phyloP scores from a whole-genome alignment of 306 rosid genomes.

The Corylus americana region DNA sequence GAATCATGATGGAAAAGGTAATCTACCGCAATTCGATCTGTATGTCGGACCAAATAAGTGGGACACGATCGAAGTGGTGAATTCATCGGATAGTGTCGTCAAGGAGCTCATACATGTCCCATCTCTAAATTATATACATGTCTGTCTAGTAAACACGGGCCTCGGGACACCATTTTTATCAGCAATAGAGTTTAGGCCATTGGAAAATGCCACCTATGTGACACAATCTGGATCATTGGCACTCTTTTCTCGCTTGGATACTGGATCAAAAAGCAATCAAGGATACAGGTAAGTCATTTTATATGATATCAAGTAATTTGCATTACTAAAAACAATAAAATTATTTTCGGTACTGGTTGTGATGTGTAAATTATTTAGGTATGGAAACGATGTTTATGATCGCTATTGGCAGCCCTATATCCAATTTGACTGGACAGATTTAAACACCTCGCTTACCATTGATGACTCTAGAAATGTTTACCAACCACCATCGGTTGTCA shows the following conservation, averaged over 20 bases:
- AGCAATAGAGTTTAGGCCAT: conserved; percentile 46
- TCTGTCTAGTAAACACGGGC: conserved; percentile 46
- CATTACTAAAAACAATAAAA: too few species aligned
- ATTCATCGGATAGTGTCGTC: not conserved
- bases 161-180: conserved; percentile 60
- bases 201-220: conserved; percentile 25
- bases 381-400: conserved; percentile 39
- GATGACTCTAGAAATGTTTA: too few species aligned
- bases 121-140: conserved; percentile 28
- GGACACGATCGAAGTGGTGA: conserved; percentile 28
- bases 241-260: not conserved
- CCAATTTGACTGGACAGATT: too few species aligned
- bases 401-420: conserved; percentile 30
- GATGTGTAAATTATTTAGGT: conserved; percentile 30
- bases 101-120: conserved; percentile 43
- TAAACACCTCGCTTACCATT: conserved; percentile 11
- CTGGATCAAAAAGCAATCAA: conserved; percentile 17
- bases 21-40: conserved; percentile 46
- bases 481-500: conserved; percentile 27
- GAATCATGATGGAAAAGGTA: conserved; percentile 40
- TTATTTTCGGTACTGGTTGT: too few species aligned
- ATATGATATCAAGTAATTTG: too few species aligned
- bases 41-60: conserved; percentile 44
- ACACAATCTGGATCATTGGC: conserved; percentile 17
- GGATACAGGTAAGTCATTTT: conserved; percentile 6